Evolutionary conservation across 2,329 filamentous ascomycete species (phyloP), one percentile per base, ranked within the genome.

Genomic region (Epichloe baconii): DNA sequence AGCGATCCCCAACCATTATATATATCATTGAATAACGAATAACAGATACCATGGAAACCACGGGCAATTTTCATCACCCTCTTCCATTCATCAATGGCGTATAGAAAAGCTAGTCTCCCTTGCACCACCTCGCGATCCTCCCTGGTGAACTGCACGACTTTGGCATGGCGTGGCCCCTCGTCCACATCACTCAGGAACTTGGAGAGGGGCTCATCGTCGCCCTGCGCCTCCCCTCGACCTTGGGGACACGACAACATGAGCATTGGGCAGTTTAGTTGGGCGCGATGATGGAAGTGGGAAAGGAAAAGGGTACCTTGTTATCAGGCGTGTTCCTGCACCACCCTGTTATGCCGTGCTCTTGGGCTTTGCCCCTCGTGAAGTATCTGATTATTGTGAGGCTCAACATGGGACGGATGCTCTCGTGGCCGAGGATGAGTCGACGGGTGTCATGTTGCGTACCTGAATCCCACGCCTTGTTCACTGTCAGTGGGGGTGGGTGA

Each of bases 151-250:
- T 83, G 82, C 38, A 81, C 80, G 0, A 97, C 91, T 23, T 77
- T 77, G 1, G 90, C 83, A 51, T 79, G 74, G 1, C 74, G 71
- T 0, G 90, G 90, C 0, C 91, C 91, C 49, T 80, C 76, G 60
- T 88, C 77, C 45, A 96, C 71, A 55, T 88, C 82, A 58, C 84
- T 79, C 37, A 95, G 69, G 57, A 96, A 85, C 51, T 80, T 77
- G 49, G 80, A 68, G 26, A 97, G 65, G 2, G 76, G 68, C 0
- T 80, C 75, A 1, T 82, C 74, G 2, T 78, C 73, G 34, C 88
- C 90, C 64, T 97, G 91, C 5, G 84, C 89, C 69, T 96, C 90
- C 26, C 91, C 62, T 88, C 81, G 45, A 97, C 90, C 88, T 95
- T 34, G 15, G 15, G 23, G 15, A 11, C 12, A 26, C 3, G 15